Evolutionary conservation across 2,329 filamentous ascomycete species (phyloP), one percentile per base, ranked within the genome.

Genomic region (Arachnopeziza araneosa): DNA sequence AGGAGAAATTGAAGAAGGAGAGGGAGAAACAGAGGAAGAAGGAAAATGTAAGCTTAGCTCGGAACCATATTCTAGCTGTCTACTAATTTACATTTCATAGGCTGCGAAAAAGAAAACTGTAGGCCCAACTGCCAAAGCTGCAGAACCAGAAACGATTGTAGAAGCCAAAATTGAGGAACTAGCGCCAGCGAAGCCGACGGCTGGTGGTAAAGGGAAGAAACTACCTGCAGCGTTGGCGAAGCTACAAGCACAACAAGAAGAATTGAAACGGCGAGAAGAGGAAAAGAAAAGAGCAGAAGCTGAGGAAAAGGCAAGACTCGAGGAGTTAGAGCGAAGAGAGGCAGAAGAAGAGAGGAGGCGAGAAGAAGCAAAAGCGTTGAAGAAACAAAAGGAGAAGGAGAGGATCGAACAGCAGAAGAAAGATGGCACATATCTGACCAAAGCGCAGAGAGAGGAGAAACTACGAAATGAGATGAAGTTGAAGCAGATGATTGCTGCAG

Each of bases 1-100:
- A 99, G 80, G 95, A 99, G 75, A 96, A 91, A 77, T 82, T 93
- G 71, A 98, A 93, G 83, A 99, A 97, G 79, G 95, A 99, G 79
- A 87, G 91, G 63, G 95, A 99, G 80, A 99, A 99, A 85, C 90
- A 95, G 78, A 84, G 93, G 67, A 99, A 99, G 80, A 99, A 93
- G 85, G 95, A 99, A 77, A 89, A 98, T 84, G 91, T 95, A 75
- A 60, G 79, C 72, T 49, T 55, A 52, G 10, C 10, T 48, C 19
- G 9, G 12, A 22, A 17, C 24, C 17, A 2, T 9, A 1, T 24
- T 10, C n/a, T 9, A 52, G 21, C 17, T 49, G n/a, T 6, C 7
- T 58, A 30, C 52, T 58, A 22, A 54, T 21, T 22, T 49, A 6
- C 44, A 10, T 24, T 53, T 14, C 61, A 61, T 67, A 89, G 88